phyloP scores from a whole-genome alignment of 73 alveolate species.

The Uronychia setigera region DNA sequence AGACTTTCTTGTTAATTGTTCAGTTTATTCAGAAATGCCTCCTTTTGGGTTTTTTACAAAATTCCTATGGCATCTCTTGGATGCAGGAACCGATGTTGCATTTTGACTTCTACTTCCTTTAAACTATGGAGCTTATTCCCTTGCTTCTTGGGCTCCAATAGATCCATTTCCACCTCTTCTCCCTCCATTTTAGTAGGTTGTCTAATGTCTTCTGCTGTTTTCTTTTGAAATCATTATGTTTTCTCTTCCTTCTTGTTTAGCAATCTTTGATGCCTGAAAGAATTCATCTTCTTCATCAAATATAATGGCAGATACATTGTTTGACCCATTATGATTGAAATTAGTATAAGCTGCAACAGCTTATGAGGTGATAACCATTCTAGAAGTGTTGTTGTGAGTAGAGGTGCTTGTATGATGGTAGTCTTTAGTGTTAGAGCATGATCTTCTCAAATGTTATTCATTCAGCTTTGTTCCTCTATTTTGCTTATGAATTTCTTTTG shows the following conservation, averaged over 20 bases:
- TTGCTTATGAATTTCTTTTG: neutral
- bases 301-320: neutral
- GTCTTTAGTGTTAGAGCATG: neutral
- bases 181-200: neutral
- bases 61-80: neutral
- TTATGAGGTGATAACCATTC: neutral
- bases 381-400: neutral
- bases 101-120: too few relatives aligned
- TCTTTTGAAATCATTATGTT: neutral
- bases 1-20: neutral
- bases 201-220: neutral
- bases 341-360: neutral
- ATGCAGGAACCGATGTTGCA: neutral
- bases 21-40: neutral
- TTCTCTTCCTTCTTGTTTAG: too few relatives aligned
- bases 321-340: neutral
- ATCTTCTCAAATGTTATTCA: neutral
- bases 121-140: too few relatives aligned
- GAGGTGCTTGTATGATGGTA: neutral
- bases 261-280: neutral
- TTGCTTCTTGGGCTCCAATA: too few relatives aligned
- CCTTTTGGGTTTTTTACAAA: neutral
- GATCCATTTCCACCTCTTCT: neutral
- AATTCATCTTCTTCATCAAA: neutral
- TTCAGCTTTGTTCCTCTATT: neutral